Base-by-base conservation (phyloP, 768 basidiomycete genomes). In the Tricholoma hemisulphureum region DNA sequence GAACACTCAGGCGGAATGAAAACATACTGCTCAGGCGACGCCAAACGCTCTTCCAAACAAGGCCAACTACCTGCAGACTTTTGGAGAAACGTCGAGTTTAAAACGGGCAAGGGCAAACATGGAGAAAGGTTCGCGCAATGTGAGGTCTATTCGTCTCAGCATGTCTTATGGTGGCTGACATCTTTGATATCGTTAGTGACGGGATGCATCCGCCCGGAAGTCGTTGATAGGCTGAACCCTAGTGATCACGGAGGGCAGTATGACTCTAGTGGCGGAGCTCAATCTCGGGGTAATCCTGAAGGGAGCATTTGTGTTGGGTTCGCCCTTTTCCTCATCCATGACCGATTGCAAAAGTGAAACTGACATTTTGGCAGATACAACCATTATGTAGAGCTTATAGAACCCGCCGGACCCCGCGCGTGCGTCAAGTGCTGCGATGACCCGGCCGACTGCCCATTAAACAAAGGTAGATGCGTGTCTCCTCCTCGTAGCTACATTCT, bases 351-450 rank as follows among this genome's bases (percentile, higher is more conserved):
- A 32, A 39, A 53, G 14, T 23, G 28, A 18, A 49, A 39, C n/a
- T 20, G 14, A 29, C 58, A 39, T 18, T 34, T 31, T 28, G 13
- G 9, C 39, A 80, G 79, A 4, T 85, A 82, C 66, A 83, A 83
- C 34, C 82, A 84, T 66, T 85, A 84, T 61, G 81, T 84, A 20
- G 84, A 85, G 60, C 68, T 84, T 16, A 74, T 84, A 24, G 84
- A 85, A 64, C 84, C 83, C 10, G 71, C 70, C 20, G 81, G 71
- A 5, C 67, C 65, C 2, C 75, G 84, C 2, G 83, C 82, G 6
- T 85, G 84, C 66, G 82, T 85, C 60, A 77, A 76, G 64, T 85
- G 84, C 63, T 85, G 84, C 62, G 79, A 83, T 51, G 76, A 83
- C 58, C 68, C 74, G 0, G 74, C 69, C 0, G 84, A 85, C 65